These are phyloP conservation scores for Capsella bursapastoris DNA, from an alignment of 345 rosid genomes.

Conservation along the genomic window DNA sequence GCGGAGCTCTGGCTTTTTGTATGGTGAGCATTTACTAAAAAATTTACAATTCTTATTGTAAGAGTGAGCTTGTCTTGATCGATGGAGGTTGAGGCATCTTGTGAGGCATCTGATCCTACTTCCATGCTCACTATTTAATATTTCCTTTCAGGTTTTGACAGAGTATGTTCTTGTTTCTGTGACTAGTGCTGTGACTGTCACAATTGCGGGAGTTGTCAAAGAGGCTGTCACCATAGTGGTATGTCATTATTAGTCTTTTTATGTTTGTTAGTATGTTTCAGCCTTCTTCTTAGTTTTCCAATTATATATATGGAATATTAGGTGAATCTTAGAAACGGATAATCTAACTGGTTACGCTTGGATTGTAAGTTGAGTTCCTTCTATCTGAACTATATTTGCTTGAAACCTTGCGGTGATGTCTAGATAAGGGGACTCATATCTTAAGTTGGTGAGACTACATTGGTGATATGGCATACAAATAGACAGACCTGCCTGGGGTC, in stretches of 20 bases:
- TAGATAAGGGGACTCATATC: neutral
- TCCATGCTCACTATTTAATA: conserved; percentile 23
- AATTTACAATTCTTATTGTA: conserved; percentile 6
- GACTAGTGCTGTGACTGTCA: conserved; percentile 98
- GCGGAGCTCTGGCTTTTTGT: conserved; percentile 93
- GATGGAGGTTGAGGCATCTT: conserved; percentile 1
- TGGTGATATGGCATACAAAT: conserved; percentile 2
- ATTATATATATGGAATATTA: conserved; percentile 10
- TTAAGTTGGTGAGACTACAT: conserved; percentile 12
- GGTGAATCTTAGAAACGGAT: neutral
- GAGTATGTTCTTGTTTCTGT: conserved; percentile 94
- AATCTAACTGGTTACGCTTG: conserved; percentile 16
- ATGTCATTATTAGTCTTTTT: conserved; percentile 30
- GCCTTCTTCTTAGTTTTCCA: conserved; percentile 6
- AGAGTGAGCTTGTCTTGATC: conserved; percentile 13
- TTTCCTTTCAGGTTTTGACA: conserved; percentile 77
- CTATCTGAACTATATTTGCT: conserved; percentile 4
- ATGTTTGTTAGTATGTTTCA: conserved; percentile 9
- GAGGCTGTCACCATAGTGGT: conserved; percentile 99
- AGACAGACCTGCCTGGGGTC: conserved; percentile 2
- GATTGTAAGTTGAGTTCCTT: conserved; percentile 3
- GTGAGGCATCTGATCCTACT: conserved; percentile 10
- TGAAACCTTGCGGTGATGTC: neutral
- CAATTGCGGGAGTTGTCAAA: conserved; percentile 98
- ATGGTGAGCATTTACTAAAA: conserved; percentile 60